Evolutionary conservation across 2,329 filamentous ascomycete genomes (phyloP).

Genomic region (Exophiala dermatitidis): DNA sequence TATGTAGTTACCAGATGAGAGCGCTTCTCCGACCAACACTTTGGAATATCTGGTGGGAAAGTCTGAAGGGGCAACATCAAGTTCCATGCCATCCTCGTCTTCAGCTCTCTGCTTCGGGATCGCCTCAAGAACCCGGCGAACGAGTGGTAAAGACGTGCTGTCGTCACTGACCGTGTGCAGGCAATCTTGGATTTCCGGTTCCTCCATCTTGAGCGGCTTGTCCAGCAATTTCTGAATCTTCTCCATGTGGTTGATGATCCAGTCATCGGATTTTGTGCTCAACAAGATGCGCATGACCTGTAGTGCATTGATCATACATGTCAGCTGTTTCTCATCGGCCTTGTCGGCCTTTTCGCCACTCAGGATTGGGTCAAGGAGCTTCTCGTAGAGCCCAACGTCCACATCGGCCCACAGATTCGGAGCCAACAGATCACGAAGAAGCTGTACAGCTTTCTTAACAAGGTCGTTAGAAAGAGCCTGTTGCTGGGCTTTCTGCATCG

Average conservation of each 20-base stretch:
- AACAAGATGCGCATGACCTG: constrained; percentile 87
- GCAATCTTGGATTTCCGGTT: constrained; percentile 88
- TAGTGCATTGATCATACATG: constrained; percentile 75
- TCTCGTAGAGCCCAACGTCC: constrained; percentile 83
- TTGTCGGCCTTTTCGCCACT: constrained; percentile 77
- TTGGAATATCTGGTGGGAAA: constrained; percentile 72
- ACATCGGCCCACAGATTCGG: constrained; percentile 86
- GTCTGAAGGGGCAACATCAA: constrained; percentile 68
- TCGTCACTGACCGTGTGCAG: constrained; percentile 64
- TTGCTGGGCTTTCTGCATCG: constrained; percentile 41
- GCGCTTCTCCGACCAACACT: constrained; percentile 76
- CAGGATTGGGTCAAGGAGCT: constrained; percentile 79
- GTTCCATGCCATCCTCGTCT: constrained; percentile 75
- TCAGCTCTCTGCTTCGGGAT: constrained; percentile 79
- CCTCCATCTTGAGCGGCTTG: constrained; percentile 79
- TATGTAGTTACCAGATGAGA: constrained; percentile 72
- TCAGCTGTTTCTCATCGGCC: constrained; percentile 65
- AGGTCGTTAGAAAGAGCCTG: constrained; percentile 63
- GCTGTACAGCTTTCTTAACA: constrained; percentile 72
- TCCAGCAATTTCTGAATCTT: constrained; percentile 81
- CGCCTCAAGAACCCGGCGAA: constrained; percentile 62
- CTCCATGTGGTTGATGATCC: constrained; percentile 72
- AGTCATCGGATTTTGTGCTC: constrained; percentile 80
- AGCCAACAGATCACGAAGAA: constrained; percentile 78
- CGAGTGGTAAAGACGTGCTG: constrained; percentile 60